These are phyloP conservation scores for Lactifluus echinatus DNA, from an alignment of 768 basidiomycete species.

Conservation along the genomic window DNA sequence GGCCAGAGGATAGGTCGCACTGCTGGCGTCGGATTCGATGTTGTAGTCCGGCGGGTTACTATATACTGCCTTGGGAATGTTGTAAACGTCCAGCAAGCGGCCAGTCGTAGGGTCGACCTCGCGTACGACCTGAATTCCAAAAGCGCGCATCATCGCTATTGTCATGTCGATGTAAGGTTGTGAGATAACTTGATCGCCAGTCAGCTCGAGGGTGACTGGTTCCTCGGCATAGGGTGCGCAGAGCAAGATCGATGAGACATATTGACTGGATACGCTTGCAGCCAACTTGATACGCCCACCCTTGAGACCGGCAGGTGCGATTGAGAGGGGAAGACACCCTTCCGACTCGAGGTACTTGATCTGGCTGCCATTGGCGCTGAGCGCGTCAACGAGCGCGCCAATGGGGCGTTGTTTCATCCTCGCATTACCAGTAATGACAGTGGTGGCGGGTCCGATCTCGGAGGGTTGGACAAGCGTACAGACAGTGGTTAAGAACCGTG, in stretches of 20 bases:
- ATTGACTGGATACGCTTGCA: conserved; percentile 95
- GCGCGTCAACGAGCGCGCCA: conserved; percentile 87
- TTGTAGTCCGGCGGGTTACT: conserved; percentile 69
- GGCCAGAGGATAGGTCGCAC: conserved; percentile 94
- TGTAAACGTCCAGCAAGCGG: conserved; percentile 67
- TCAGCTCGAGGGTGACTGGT: conserved; percentile 81
- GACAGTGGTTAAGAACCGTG: conserved; percentile 94
- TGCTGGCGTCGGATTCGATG: conserved; percentile 93
- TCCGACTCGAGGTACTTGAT: conserved; percentile 71
- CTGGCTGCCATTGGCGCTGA: conserved; percentile 67
- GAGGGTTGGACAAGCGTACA: conserved; percentile 72
- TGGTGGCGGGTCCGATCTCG: conserved; percentile 37
- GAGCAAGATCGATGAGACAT: conserved; percentile 93
- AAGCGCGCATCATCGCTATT: conserved; percentile 92
- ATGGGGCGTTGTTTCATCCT: conserved; percentile 99
- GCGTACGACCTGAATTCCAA: conserved; percentile 72
- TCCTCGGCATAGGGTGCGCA: conserved; percentile 89
- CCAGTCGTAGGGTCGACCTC: conserved; percentile 52
- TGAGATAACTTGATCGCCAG: conserved; percentile 92
- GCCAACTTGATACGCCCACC: conserved; percentile 82
- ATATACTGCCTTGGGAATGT: conserved; percentile 77
- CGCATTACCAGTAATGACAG: conserved; percentile 92
- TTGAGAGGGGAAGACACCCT: conserved; percentile 85
- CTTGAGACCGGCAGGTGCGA: conserved; percentile 72
- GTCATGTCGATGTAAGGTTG: conserved; percentile 99